Evolutionary conservation across 2,329 filamentous ascomycete species (phyloP), one percentile per base, ranked within the genome.

Genomic region (Aspergillus ibericus): DNA sequence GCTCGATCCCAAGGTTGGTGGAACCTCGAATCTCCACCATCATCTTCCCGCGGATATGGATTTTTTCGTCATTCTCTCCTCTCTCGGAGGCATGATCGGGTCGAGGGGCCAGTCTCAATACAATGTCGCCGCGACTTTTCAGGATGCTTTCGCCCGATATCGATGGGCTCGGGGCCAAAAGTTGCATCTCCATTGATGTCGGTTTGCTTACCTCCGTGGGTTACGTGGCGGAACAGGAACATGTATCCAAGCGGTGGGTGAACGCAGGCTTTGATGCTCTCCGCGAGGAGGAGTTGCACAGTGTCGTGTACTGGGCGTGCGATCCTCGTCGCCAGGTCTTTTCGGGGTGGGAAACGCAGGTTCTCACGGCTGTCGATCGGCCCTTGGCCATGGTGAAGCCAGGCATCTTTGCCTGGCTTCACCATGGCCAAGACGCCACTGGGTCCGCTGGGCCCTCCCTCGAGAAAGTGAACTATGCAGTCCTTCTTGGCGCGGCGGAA

Each of bases 61-160:
- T 59, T 78, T 78, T 59, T 61, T 76, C 52, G 66, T 73, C 53
- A 64, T 77, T 2, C 73, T 74, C 0, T 78, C 76, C 2, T 59
- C 70, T 1, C 70, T 74, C 40, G 73, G 73, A 4, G 64, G 82
- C 13, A 65, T 58, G 8, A 16, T 79, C 4, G 80, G 81, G 5
- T 77, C 77, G 47, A 59, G 72, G 2, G 73, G 75, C 7, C 69
- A 82, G 48, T 72, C 77, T 4, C 78, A 76, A 59, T 78, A 78
- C 55, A 66, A 70, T 15, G 73, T 74, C 13, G 74, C 63, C 27
- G 70, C 69, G 53, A 67, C 72, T 1, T 78, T 68, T 60, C 66
- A 73, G 49, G 71, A 74, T 36, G 69, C 69, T 2, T 55, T 75
- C 16, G 70, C 71, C 1, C 60, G 58, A 35, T 59, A 70, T 22